Evolutionary conservation across 2,329 filamentous ascomycete species (phyloP), one percentile per base, ranked within the genome.

Genomic region (Chaetomium olivaceum): DNA sequence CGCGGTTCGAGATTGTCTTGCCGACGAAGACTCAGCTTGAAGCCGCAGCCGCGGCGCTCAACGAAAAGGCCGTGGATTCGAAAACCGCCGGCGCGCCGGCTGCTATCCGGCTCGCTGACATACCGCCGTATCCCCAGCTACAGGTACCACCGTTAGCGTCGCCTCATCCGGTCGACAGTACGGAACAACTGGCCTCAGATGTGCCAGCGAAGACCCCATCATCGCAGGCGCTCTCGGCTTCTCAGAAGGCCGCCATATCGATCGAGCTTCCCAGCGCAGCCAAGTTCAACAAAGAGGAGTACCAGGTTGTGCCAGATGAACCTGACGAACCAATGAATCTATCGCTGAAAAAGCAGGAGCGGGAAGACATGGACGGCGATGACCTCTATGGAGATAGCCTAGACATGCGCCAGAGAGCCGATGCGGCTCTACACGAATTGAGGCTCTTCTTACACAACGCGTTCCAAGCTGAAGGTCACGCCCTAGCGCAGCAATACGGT

Each of bases 391-490:
- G 86, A 19, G 78, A 89, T 54, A 87, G 86, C 51, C 80, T 92
- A 2, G 92, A 96, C 73, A 91, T 97, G 76, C 89, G 90, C 59
- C 89, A 96, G 71, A 89, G 93, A 73, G 91, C 90, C 4, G 89
- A 97, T 71, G 83, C 87, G 12, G 90, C 91, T 52, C 82, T 93
- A 55, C 80, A 89, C 61, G 87, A 89, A 62, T 80, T 99, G 14
- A 85, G 90, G 63, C 84, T 85, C 46, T 84, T 93, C 57, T 80
- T 96, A 3, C 82, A 87, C 61, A 87, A 89, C 27, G 83, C 97
- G 19, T 92, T 93, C 70, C 85, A 91, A 69, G 90, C 90, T 5
- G 92, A 96, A 73, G 89, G 93, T 72, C 85, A 87, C 63, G 74
- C 82, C 82, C 65, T 88, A 83, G 77, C 82, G 77, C 76, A 85